A percentile compares a stretch with the other conserved stretches of the same genome.
Conservation (phyloP, 228 moss, liverwort and hornwort species). For the Sphagnum fallax region DNA sequence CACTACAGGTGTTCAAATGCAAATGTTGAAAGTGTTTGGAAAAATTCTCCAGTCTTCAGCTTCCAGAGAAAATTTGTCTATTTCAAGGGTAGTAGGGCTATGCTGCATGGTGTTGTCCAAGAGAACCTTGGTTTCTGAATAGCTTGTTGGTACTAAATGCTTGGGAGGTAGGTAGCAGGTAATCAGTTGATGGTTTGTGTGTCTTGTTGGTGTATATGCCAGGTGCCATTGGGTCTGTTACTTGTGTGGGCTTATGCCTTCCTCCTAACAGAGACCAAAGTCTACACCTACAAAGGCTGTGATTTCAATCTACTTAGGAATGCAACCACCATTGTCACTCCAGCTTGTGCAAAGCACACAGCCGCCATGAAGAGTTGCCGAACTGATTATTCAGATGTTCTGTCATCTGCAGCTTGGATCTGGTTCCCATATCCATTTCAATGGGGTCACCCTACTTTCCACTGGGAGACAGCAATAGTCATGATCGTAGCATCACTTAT, state of each 20-base stretch:
- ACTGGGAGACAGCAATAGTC: conserved; percentile 64
- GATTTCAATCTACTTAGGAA: conserved; percentile 30
- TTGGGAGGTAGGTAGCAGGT: background rate
- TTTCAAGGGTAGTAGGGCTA: background rate
- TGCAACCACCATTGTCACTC: conserved; percentile 25
- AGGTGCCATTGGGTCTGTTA: conserved; percentile 80
- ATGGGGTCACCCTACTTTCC: conserved; percentile 83
- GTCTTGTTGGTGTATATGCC: conserved; percentile 6
- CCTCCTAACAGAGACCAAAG: conserved; percentile 71
- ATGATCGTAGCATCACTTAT: conserved; percentile 90
- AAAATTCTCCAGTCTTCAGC: no score
- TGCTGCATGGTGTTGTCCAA: background rate
- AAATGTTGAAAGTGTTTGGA: no score
- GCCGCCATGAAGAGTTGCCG: conserved; percentile 68
- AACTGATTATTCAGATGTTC: conserved; percentile 57
- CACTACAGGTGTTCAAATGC: background rate
- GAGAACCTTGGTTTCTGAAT: background rate
- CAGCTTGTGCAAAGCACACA: conserved; percentile 41
- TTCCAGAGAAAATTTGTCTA: no score
- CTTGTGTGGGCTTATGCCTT: conserved; percentile 87
- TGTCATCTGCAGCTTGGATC: conserved; percentile 67
- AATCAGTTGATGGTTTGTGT: background rate
- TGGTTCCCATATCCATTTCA: conserved; percentile 89
- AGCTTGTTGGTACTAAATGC: background rate
- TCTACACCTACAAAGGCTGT: conserved; percentile 66